Evolutionary conservation across 371 early-diverging fungal genomes (phyloP).

Genomic region (Lichtheimia corymbifera): DNA sequence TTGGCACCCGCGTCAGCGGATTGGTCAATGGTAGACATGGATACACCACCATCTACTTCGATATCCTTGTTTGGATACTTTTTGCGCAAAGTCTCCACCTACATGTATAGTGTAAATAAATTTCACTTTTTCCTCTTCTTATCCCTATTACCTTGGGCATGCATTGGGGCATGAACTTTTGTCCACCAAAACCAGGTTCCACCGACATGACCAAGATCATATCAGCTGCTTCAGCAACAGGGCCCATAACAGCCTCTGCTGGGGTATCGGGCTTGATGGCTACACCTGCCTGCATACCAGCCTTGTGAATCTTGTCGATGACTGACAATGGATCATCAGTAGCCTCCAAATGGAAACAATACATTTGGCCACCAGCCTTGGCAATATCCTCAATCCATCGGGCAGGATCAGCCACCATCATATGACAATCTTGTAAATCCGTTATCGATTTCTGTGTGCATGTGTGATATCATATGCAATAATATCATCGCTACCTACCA

Average conservation of each 20-base stretch:
- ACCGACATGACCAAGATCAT: conserved; percentile 99
- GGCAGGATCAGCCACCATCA: conserved; percentile 96
- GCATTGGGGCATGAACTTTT: conserved; percentile 86
- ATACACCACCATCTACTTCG: conserved; percentile 98
- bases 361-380: conserved; percentile 89
- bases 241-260: conserved; percentile 69
- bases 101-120: not conserved
- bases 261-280: conserved; percentile 94
- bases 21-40: conserved; percentile 80
- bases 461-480: not conserved
- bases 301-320: conserved; percentile 77
- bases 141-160: conserved; percentile 76
- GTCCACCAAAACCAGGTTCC: conserved; percentile 98
- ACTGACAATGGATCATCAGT: conserved; percentile 75
- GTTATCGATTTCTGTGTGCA: not conserved
- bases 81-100: conserved; percentile 66
- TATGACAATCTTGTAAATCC: conserved; percentile 81
- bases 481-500: conserved; percentile 43
- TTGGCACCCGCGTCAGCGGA: conserved; percentile 95
- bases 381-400: conserved; percentile 95
- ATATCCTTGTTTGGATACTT: conserved; percentile 90
- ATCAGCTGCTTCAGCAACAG: conserved; percentile 74
- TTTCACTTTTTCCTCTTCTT: not conserved
- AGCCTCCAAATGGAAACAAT: conserved; percentile 95
- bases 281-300: conserved; percentile 93